These are phyloP conservation scores for Chimonanthus salicifolius DNA, from an alignment of 164 flowering plant genomes.

Conservation along the genomic window DNA sequence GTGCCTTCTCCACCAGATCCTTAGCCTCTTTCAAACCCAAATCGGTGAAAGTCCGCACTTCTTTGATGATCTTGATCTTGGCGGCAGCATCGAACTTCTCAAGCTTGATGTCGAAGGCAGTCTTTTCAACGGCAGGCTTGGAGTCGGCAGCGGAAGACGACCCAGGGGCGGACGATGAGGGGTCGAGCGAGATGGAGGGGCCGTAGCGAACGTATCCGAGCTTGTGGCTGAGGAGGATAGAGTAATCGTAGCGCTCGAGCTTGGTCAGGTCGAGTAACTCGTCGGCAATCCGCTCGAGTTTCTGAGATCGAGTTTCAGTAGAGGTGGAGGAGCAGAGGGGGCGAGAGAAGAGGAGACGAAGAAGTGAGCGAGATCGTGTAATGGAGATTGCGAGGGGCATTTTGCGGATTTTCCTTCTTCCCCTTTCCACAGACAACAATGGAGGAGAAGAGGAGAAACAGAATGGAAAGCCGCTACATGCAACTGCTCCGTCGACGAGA, in stretches of 20 bases:
- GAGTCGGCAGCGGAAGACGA: conserved; percentile 20
- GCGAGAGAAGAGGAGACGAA: conserved; percentile 1
- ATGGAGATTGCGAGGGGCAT: conserved; percentile 12
- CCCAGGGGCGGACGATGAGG: conserved; percentile 16
- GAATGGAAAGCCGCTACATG: too few relatives aligned
- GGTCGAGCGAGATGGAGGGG: conserved; percentile 32
- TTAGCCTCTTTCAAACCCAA: conserved; percentile 77
- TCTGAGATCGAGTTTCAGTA: conserved; percentile 31
- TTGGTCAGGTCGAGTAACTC: conserved; percentile 53
- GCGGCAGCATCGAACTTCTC: conserved; percentile 64
- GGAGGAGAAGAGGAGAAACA: too few relatives aligned
- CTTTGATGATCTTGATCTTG: conserved; percentile 67
- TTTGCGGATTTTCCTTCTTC: neutral
- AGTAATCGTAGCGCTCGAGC: conserved; percentile 53
- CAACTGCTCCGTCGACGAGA: too few relatives aligned
- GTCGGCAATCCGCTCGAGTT: conserved; percentile 59
- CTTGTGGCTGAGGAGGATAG: conserved; percentile 48
- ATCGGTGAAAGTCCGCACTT: conserved; percentile 60
- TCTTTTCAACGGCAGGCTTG: conserved; percentile 42
- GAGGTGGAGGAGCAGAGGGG: conserved; percentile 12
- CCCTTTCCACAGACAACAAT: too few relatives aligned
- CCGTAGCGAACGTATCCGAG: conserved; percentile 51
- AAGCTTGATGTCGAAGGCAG: conserved; percentile 56
- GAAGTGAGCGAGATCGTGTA: neutral
- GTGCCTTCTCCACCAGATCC: conserved; percentile 71